Base-by-base conservation (phyloP, 106 monocot species). In the Chionographis japonica region DNA sequence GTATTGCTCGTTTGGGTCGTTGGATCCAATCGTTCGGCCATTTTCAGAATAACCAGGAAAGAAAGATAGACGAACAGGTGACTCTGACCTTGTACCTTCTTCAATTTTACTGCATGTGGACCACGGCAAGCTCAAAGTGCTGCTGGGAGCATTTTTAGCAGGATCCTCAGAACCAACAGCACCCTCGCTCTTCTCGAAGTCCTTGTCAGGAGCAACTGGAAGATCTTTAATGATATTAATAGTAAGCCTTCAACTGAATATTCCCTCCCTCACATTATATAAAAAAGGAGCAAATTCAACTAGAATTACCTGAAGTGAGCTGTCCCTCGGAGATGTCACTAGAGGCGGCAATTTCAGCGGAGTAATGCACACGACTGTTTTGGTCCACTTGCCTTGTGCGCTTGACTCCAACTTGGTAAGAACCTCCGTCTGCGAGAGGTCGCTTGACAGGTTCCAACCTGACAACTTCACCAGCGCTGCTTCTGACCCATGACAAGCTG, bases 1-100 rank as follows among this genome's bases (percentile, higher is more conserved):
- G 40, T 8, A 49, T 13, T 46, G 13, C 13, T 68, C 60, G 15
- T 88, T 72, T 61, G 36, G 43, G 6, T 66, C 64, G 58, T n/a
- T 40, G 54, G 39, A 40, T 50, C 13, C 60, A 65, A 39, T 13
- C 17, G 60, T 54, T 16, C 42, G 68, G 35, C 37, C 72, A 64
- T 72, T 41, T 36, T 58, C 81, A 61, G 20, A 64, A 68, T 72
- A 75, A 68, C 17, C 37, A 50, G 78, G 72, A 52, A 79, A 69
- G 5, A 54, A 36, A 72, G 55, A 42, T 51, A 41, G 41, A 57
- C 57, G 55, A 18, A 72, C 52, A 49, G 75, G 68, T 72, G 56
- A 42, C 10, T 72, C 56, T 52, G 68, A 60, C 53, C 18, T 37
- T 14, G 40, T 58, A n/a, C 51, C 56, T 15, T 62, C 66, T 62